Evolutionary conservation across 495 filamentous ascomycete genomes (phyloP).

Genomic region (Lasiosphaeris hirsuta): DNA sequence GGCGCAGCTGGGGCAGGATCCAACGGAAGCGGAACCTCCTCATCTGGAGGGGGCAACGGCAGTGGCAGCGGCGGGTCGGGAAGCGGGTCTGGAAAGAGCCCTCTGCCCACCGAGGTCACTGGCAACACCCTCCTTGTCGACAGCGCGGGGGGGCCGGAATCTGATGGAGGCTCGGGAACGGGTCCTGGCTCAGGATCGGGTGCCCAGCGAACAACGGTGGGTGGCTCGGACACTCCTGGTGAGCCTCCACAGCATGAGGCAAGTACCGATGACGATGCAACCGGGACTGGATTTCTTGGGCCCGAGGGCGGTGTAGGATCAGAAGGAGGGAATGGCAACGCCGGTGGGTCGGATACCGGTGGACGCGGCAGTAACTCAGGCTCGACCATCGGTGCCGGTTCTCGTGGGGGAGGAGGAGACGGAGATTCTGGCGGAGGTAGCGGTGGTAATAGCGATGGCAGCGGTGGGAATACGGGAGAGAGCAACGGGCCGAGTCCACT

Average conservation of each 20-base stretch:
- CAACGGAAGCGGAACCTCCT: not conserved
- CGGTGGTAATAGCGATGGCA: not conserved
- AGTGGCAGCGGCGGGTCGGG: not conserved
- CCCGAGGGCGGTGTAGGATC: too few relatives aligned
- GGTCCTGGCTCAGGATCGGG: not conserved
- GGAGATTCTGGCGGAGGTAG: not conserved
- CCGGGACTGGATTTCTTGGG: too few relatives aligned
- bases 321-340: not conserved
- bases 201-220: too few relatives aligned
- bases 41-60: not conserved
- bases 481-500: conserved; percentile 9
- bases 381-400: not conserved
- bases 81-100: not conserved
- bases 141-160: not conserved
- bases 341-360: not conserved
- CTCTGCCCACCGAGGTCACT: not conserved
- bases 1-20: conserved; percentile 3
- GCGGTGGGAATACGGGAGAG: not conserved
- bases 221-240: too few relatives aligned
- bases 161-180: not conserved
- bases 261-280: too few relatives aligned
- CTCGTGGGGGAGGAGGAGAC: not conserved
- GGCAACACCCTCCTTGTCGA: conserved; percentile 6
- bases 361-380: not conserved
- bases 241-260: too few relatives aligned